Base-by-base conservation (phyloP, 495 filamentous ascomycete genomes). In the Aspergillus bertholletiae region DNA sequence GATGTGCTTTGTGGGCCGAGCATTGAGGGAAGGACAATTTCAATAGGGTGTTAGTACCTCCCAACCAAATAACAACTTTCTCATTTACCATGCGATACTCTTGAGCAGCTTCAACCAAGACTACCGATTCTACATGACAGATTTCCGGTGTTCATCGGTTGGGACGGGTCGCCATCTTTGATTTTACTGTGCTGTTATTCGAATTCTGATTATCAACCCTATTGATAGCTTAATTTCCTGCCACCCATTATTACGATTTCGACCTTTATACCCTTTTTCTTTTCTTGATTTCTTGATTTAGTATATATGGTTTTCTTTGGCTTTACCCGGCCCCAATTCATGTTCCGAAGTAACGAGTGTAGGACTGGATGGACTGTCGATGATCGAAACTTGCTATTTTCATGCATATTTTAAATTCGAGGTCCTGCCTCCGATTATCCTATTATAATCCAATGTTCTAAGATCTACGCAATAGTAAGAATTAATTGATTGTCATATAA, bases 241-340 rank as follows among this genome's bases (percentile, higher is more conserved):
- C 13, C 37, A 28, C 39, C 39, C 24, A 17, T 24, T 18, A 30
- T 53, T 34, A 20, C 3, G 1, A 59, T 62, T 51, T 56, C 56
- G 55, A 67, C 62, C 55, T 54, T 53, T 65, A 69, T 69, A 67
- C 66, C 66, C 66, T 58, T 64, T 56, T 58, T 28, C 9, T 24
- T 22, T 50, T 59, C 41, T 52, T 39, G 11, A 23, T 23, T 28
- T 34, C 45, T 40, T 39, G 45, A 13, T 55, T 45, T 53, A 30
- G 30, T 26, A 39, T 39, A 48, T 44, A 23, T 5, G 44, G 26
- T 48, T 52, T 24, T 27, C 40, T 58, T 39, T 41, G 27, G 51
- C 34, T 62, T 57, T 48, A 55, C 46, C 43, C 17, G 2, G 12
- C 12, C 20, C 51, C 34, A 43, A 45, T 41, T 23, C 24, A 22